Evolutionary conservation across 768 basidiomycete genomes (phyloP).

Genomic region (Suillus spraguei): DNA sequence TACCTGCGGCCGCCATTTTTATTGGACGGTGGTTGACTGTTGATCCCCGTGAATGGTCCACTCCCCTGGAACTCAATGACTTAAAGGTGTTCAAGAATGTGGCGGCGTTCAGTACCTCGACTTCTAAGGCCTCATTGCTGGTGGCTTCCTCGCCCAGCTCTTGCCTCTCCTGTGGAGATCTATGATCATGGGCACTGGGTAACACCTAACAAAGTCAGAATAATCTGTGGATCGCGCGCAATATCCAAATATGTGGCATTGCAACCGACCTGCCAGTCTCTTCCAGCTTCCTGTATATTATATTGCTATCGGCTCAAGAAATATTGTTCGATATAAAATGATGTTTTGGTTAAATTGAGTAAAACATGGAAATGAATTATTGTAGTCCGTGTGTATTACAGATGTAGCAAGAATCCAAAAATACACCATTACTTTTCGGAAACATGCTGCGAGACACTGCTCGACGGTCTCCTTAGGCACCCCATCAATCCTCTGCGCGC

Average conservation of each 20-base stretch:
- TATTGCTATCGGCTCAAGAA: background rate
- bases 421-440: background rate
- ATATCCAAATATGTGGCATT: background rate
- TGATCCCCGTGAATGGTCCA: background rate
- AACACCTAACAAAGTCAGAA: background rate
- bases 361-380: background rate
- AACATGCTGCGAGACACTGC: background rate
- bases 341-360: background rate
- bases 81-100: background rate
- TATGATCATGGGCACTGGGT: background rate
- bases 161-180: background rate
- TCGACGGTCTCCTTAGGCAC: constrained; percentile 4
- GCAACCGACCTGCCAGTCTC: background rate
- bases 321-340: background rate
- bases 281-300: background rate
- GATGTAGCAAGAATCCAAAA: too few relatives aligned
- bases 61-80: background rate
- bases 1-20: background rate
- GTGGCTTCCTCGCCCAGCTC: background rate
- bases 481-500: constrained; percentile 18
- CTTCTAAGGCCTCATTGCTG: background rate
- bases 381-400: background rate
- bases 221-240: background rate
- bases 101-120: background rate
- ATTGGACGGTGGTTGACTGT: background rate